A percentile compares a stretch with the other conserved stretches of the same genome.
phyloP scores from a whole-genome alignment of 495 filamentous ascomycete species.

The Talaromyces adpressus region DNA sequence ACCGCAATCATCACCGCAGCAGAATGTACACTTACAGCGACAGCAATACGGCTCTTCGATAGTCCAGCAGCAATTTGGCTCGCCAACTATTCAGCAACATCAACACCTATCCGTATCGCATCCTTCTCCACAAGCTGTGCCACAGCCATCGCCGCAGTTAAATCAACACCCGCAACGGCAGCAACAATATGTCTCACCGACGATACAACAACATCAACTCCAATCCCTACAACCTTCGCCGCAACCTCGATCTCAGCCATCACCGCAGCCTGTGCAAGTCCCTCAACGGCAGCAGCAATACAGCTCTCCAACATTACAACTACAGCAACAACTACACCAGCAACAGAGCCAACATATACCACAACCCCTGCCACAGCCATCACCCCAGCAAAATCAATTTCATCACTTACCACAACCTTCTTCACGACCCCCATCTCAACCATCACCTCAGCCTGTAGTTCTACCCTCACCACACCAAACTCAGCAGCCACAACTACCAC shows the following conservation, averaged over 20 bases:
- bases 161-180: constrained; percentile 1
- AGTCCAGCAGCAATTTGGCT: background rate
- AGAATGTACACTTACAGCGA: constrained; percentile 4
- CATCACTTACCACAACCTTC: constrained; percentile 15
- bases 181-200: constrained; percentile 3
- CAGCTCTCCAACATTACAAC: constrained; percentile 5
- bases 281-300: constrained; percentile 6
- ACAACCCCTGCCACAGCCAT: constrained; percentile 15
- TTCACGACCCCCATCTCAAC: constrained; percentile 15
- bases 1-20: background rate
- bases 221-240: background rate
- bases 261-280: constrained; percentile 1
- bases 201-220: background rate
- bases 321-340: constrained; percentile 11
- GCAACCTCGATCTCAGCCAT: background rate
- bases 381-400: constrained; percentile 12
- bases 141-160: constrained; percentile 8
- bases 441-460: background rate
- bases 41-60: constrained; percentile 8
- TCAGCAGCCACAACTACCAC: background rate
- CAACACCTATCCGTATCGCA: background rate
- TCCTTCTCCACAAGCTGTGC: constrained; percentile 4
- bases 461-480: background rate
- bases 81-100: constrained; percentile 2
- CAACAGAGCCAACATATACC: constrained; percentile 5